Evolutionary conservation across 2,329 filamentous ascomycete genomes (phyloP).

Genomic region (Trichoderma polysporum): DNA sequence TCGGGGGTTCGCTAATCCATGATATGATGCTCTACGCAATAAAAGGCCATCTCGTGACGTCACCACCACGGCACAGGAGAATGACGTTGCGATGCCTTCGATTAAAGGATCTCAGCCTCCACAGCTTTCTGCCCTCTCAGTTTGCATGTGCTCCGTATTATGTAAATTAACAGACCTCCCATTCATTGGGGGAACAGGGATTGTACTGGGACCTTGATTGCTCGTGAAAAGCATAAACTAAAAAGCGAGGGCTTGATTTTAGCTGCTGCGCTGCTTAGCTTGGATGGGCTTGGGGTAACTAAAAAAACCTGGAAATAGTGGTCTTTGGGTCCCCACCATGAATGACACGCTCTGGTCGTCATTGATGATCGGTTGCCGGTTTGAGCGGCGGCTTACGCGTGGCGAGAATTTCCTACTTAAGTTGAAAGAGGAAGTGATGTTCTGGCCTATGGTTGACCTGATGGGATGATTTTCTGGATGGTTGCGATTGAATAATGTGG

Average conservation of each 20-base stretch:
- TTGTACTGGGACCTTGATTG: background rate
- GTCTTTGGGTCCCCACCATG: constrained; percentile 1
- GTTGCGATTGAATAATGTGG: too few species aligned
- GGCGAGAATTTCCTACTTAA: background rate
- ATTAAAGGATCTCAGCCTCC: background rate
- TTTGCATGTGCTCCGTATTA: background rate
- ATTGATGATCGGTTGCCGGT: constrained; percentile 15
- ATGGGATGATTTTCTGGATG: background rate
- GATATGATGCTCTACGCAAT: background rate
- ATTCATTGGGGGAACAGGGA: background rate
- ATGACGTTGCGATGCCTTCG: constrained; percentile 3
- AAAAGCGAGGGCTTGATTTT: background rate
- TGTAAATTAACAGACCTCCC: constrained; percentile 2
- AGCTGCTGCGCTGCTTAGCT: too few species aligned
- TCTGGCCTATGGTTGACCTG: background rate
- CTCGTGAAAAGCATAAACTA: background rate
- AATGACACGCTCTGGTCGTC: constrained; percentile 6
- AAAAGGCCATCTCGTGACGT: constrained; percentile 8
- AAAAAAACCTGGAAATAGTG: constrained; percentile 6
- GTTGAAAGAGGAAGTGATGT: background rate
- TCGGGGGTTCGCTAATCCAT: background rate
- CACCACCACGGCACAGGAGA: background rate
- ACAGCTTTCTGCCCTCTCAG: background rate
- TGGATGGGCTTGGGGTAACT: background rate
- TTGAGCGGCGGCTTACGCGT: constrained; percentile 5